Conservation (phyloP, 2,329 filamentous ascomycete species). For the Lomentospora prolificans region DNA sequence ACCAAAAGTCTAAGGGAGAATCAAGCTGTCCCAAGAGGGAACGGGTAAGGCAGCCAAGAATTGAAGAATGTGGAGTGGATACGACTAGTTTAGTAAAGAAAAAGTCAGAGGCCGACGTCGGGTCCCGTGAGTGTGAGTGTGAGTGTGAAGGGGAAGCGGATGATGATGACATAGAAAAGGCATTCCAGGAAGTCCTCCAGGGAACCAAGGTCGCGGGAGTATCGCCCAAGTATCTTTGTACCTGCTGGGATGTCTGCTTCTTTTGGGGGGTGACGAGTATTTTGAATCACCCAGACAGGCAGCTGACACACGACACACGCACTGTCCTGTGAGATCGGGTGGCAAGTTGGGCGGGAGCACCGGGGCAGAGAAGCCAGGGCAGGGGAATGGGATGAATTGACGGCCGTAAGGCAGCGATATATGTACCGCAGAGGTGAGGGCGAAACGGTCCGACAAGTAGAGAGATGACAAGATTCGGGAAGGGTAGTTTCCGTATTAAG, state of each 20-base stretch:
- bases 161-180: background rate
- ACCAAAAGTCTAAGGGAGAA: background rate
- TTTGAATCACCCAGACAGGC: background rate
- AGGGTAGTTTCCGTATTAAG: background rate
- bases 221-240: background rate
- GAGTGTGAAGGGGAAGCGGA: background rate
- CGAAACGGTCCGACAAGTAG: background rate
- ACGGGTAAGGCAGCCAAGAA: background rate
- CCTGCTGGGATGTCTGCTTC: background rate
- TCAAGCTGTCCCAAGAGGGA: background rate
- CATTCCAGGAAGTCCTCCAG: too few species aligned
- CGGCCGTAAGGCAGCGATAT: background rate
- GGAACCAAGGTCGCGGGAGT: background rate
- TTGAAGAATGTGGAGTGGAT: background rate
- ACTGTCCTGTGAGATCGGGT: background rate
- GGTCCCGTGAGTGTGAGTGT: background rate
- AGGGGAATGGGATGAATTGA: background rate
- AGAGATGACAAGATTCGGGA: background rate
- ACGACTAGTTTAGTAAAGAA: background rate
- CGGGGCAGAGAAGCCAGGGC: too few species aligned
- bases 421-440: background rate
- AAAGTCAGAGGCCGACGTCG: background rate
- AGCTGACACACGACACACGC: background rate
- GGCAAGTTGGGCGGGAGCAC: background rate
- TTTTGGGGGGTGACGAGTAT: too few species aligned